Conservation (phyloP, 176 grass and related monocot genomes). For the Hsuehochloa calcarea region DNA sequence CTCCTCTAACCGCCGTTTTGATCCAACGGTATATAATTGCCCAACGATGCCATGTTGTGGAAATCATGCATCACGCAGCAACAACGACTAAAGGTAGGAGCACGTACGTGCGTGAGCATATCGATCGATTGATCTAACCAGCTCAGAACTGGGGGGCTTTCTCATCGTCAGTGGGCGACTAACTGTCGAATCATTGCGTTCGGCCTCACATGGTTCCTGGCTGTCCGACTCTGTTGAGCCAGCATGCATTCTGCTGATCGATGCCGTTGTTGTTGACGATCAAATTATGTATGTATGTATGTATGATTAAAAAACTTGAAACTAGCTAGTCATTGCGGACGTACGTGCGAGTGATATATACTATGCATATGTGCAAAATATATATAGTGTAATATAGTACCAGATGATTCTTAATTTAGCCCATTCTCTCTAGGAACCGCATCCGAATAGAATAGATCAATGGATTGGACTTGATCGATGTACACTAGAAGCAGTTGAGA, state of each 20-base stretch:
- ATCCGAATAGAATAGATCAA: not conserved
- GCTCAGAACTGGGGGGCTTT: constrained; percentile 14
- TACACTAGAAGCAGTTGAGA: not conserved
- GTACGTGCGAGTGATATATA: constrained; percentile 14
- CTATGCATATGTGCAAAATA: not conserved
- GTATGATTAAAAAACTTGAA: not conserved
- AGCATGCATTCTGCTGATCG: not conserved
- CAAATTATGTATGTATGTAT: not conserved
- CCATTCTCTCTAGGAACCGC: not conserved
- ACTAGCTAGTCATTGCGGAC: not conserved
- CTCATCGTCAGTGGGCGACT: not conserved
- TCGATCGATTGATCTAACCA: constrained; percentile 1
- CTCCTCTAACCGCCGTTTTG: no score
- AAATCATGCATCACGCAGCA: constrained; percentile 32
- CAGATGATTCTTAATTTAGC: not conserved
- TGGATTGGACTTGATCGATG: not conserved
- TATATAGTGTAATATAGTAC: not conserved
- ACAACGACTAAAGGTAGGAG: constrained; percentile 10
- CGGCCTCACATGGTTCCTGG: constrained; percentile 12
- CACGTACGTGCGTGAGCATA: constrained; percentile 9
- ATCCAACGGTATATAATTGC: constrained; percentile 17
- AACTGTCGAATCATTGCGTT: constrained; percentile 33
- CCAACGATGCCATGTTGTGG: constrained; percentile 37
- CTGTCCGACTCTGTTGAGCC: constrained; percentile 5
- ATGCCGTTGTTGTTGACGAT: not conserved